Base-by-base conservation (phyloP, 169 alveolate genomes). In the Cryptosporidium meleagridis region DNA sequence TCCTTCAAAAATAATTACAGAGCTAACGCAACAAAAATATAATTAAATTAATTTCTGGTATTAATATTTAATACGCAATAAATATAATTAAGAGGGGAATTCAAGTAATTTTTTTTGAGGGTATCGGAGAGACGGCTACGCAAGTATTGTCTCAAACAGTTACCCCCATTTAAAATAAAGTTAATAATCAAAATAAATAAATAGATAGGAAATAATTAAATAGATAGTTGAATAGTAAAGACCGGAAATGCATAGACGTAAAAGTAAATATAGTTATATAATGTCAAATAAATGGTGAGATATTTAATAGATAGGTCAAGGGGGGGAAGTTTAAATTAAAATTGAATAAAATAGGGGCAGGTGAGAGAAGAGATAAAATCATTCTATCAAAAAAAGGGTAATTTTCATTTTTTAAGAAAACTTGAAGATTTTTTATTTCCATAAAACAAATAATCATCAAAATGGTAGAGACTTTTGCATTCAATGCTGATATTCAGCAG, bases 401-500 rank as follows among this genome's bases (percentile, higher is more conserved):
- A 21, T 45, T 70, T 70, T 26, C 41, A 45, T 70, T 72, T 51
- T 55, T 26, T 31, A 72, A 31, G 51, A 65, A 65, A 65, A 29
- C 72, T 65, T 31, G 29, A n/a, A 65, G 51, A 65, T 65, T 65
- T 65, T 65, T 65, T 65, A 65, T 72, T 72, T 72, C 37, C 21
- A 18, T 29, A 72, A 45, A 51, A 26, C 37, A 6, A 48, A 51
- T 26, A 39, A 48, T 37, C 14, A 48, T 61, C 61, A 80, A 58
- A n/a, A 80, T 80, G 89, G 89, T 80, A 39, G 99, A 96, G 91
- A 96, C 96, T 59, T 97, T 96, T 94, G 99, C 98, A 93, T 98
- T 98, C 98, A 97, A 98, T 91, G 99, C 99, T 71, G 99, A 98
- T 87, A 97, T 98, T 91, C 97, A 98, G 94, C 99, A 98, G 93